Conservation (phyloP, 495 filamentous ascomycete species). For the Bombardia bombarda region DNA sequence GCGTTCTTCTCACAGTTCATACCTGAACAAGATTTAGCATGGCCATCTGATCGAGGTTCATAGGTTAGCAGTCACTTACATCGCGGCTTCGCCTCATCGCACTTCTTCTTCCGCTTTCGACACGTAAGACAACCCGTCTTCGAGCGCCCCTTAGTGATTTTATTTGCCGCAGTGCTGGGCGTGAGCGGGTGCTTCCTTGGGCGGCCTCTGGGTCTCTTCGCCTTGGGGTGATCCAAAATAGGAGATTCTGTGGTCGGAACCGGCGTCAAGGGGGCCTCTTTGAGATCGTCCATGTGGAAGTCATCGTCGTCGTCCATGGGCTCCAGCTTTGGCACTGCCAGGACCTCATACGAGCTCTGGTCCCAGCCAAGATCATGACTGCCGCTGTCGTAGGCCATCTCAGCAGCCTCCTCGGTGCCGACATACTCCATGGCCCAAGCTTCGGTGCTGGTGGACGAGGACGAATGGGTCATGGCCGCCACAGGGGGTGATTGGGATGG, state of each 20-base stretch:
- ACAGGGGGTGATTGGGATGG: slow-evolving; percentile 24
- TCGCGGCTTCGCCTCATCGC: slow-evolving; percentile 81
- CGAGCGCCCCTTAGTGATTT: slow-evolving; percentile 77
- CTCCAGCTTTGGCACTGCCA: slow-evolving; percentile 35
- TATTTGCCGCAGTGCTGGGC: slow-evolving; percentile 40
- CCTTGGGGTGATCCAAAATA: slow-evolving; percentile 21
- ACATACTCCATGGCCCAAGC: slow-evolving; percentile 27
- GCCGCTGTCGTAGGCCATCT: slow-evolving; percentile 3
- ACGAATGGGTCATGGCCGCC: slow-evolving; percentile 23
- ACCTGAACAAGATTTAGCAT: slow-evolving; percentile 42
- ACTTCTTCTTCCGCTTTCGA: slow-evolving; percentile 91
- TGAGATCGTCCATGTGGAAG: slow-evolving; percentile 38
- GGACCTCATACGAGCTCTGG: slow-evolving; percentile 22
- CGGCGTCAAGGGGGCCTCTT: slow-evolving; percentile 31
- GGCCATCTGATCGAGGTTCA: too few species aligned
- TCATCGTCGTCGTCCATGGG: slow-evolving; percentile 40
- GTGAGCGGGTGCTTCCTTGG: slow-evolving; percentile 76
- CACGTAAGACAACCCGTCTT: slow-evolving; percentile 94
- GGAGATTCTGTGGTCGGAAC: slow-evolving; percentile 1
- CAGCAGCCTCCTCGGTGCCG: slow-evolving; percentile 20
- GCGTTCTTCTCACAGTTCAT: slow-evolving; percentile 92
- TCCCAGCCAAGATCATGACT: slow-evolving; percentile 31
- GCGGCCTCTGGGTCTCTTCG: slow-evolving; percentile 62
- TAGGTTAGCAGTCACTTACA: slow-evolving; percentile 44
- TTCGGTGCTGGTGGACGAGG: slow-evolving; percentile 22